phyloP scores from a whole-genome alignment of 331 rosid species.

The Prunus yedoensis region DNA sequence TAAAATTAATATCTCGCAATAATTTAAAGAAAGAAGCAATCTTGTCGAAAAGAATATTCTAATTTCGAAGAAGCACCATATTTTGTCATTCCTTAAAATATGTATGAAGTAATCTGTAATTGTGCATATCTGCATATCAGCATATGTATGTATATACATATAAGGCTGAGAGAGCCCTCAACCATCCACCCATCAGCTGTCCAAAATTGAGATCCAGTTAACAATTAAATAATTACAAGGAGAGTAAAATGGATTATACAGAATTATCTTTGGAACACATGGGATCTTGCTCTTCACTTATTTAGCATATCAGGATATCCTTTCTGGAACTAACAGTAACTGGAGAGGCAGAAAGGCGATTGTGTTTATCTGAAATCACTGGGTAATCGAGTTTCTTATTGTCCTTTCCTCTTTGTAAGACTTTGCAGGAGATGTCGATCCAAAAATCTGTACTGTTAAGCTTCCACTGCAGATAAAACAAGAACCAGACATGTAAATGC shows the following conservation, averaged over 20 bases:
- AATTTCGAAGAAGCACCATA: too few species aligned
- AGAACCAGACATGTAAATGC: neutral
- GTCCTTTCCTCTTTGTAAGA: constrained; percentile 26
- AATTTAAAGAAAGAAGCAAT: too few species aligned
- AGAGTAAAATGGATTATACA: neutral
- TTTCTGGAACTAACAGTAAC: constrained; percentile 35
- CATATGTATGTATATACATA: neutral
- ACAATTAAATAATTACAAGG: constrained; percentile 4
- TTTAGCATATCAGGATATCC: constrained; percentile 37
- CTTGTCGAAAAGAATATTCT: too few species aligned
- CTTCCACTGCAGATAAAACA: constrained; percentile 52
- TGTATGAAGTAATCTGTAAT: neutral
- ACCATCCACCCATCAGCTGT: neutral
- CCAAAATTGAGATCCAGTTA: neutral
- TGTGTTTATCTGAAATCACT: constrained; percentile 28
- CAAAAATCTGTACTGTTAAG: constrained; percentile 62
- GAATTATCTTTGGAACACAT: neutral
- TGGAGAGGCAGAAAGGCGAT: constrained; percentile 37
- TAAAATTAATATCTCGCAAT: too few species aligned
- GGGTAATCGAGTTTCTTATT: constrained; percentile 28
- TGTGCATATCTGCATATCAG: neutral
- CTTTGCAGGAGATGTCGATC: constrained; percentile 33
- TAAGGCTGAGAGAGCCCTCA: neutral
- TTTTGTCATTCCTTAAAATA: too few species aligned
- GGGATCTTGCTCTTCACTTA: constrained; percentile 25